Conservation (phyloP, 305 asterid genomes). For the Solanum hybrid region DNA sequence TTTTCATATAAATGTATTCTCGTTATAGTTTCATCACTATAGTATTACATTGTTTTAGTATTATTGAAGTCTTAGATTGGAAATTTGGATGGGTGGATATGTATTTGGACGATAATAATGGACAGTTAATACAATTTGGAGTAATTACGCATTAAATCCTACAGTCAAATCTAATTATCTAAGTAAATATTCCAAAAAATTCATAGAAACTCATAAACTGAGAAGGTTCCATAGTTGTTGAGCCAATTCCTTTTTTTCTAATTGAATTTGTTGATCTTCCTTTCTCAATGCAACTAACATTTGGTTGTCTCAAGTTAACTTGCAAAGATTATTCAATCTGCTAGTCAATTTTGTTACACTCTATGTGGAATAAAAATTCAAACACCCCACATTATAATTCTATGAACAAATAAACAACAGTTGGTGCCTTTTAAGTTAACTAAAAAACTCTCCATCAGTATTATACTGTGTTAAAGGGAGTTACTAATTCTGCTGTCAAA, state of each 20-base stretch:
- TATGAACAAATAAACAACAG: too few relatives aligned
- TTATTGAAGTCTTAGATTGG: not conserved
- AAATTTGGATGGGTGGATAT: not conserved
- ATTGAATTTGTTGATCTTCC: too few relatives aligned
- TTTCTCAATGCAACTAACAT: not conserved
- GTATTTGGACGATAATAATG: not conserved
- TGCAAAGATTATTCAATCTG: too few relatives aligned
- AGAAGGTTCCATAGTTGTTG: not conserved
- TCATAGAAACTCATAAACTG: not conserved
- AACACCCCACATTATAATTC: too few relatives aligned
- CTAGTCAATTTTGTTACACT: too few relatives aligned
- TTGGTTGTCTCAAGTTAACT: not conserved
- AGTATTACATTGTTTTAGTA: not conserved
- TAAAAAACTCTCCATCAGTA: too few relatives aligned
- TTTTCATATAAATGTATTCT: not conserved
- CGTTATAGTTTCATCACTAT: not conserved
- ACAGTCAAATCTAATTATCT: not conserved
- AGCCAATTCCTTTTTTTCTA: too few relatives aligned
- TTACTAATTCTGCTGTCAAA: conserved; percentile 20
- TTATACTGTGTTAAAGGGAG: conserved; percentile 10
- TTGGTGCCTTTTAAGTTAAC: too few relatives aligned
- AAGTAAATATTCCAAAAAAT: not conserved
- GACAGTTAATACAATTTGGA: not conserved
- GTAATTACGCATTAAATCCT: not conserved
- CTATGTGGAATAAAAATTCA: too few relatives aligned